Conservation (phyloP, 2,329 filamentous ascomycete species). For the Pseudogymnoascus sp. region DNA sequence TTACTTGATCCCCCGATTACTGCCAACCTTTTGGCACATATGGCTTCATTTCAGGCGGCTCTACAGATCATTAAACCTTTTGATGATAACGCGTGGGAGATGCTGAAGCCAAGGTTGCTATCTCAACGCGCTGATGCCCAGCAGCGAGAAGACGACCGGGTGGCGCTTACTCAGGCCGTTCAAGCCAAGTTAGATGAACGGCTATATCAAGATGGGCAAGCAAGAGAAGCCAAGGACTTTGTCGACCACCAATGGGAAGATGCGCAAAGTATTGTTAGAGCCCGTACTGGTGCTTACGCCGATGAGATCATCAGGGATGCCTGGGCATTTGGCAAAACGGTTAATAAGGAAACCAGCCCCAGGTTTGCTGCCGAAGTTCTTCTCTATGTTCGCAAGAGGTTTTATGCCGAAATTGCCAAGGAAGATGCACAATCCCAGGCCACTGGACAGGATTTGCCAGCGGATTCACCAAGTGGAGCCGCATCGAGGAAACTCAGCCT, state of each 20-base stretch:
- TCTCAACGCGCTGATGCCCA: constrained; percentile 60
- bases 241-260: constrained; percentile 65
- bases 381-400: constrained; percentile 57
- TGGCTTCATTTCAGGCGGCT: constrained; percentile 66
- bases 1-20: constrained; percentile 58
- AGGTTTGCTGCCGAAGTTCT: constrained; percentile 67
- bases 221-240: constrained; percentile 47
- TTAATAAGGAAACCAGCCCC: constrained; percentile 55
- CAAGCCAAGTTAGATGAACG: constrained; percentile 32
- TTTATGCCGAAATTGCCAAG: constrained; percentile 52
- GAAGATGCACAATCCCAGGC: constrained; percentile 41
- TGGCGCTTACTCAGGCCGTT: constrained; percentile 26
- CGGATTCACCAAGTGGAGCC: constrained; percentile 44
- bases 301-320: constrained; percentile 59
- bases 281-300: constrained; percentile 56
- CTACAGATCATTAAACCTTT: constrained; percentile 61
- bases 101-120: constrained; percentile 58
- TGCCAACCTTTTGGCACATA: constrained; percentile 55
- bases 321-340: constrained; percentile 56
- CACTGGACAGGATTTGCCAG: constrained; percentile 36
- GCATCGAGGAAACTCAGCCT: constrained; percentile 58
- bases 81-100: constrained; percentile 60
- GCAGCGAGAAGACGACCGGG: constrained; percentile 39
- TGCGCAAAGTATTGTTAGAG: constrained; percentile 57
- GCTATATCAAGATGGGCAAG: constrained; percentile 24